phyloP scores from a whole-genome alignment of 148 eudicot genomes.

The Vaccinium vitisidaea region DNA sequence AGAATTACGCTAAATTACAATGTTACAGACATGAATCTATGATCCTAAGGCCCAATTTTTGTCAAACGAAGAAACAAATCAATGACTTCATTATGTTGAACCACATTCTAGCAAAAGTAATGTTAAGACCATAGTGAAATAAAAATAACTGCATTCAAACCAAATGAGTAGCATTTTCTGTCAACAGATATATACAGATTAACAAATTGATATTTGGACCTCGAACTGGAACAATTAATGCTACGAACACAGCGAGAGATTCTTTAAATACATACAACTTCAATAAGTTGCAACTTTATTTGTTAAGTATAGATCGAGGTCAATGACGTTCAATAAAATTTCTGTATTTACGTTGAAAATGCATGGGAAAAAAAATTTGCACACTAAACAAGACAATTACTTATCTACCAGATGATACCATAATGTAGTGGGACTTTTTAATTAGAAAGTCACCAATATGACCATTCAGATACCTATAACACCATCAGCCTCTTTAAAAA shows the following conservation, averaged over 20 bases:
- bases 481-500: neutral
- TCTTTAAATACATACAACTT: neutral
- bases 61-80: neutral
- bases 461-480: conserved; percentile 7
- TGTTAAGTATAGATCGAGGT: neutral
- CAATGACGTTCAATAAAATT: neutral
- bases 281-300: neutral
- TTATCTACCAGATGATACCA: neutral
- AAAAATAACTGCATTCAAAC: neutral
- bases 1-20: neutral
- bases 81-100: neutral
- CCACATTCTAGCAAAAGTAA: neutral
- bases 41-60: neutral
- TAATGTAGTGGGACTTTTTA: neutral
- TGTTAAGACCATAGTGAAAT: neutral
- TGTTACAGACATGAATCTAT: neutral
- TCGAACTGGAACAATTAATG: neutral
- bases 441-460: neutral
- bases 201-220: neutral
- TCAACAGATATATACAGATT: neutral
- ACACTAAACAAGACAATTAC: neutral
- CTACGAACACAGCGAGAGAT: neutral
- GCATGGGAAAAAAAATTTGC: neutral
- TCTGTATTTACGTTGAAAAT: neutral
- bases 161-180: neutral